Percentiles rank a stretch among this genome's conserved stretches.
phyloP scores from a whole-genome alignment of 2,329 filamentous ascomycete genomes.

The Reticulascus tulasneorum region DNA sequence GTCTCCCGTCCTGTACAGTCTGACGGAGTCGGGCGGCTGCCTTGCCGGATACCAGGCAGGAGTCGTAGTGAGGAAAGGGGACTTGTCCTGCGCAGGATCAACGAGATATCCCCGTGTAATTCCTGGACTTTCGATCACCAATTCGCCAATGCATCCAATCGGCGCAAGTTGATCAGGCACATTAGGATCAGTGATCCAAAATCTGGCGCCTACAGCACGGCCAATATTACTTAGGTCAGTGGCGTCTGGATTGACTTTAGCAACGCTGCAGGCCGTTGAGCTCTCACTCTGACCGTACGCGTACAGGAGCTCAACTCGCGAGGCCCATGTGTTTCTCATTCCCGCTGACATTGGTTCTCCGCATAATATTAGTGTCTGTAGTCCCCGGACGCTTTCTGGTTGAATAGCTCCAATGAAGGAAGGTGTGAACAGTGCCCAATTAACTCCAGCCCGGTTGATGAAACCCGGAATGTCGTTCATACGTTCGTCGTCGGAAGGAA shows the following conservation, averaged over 20 bases:
- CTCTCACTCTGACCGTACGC: slow-evolving; percentile 19
- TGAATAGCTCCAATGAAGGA: slow-evolving; percentile 8
- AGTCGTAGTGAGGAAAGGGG: not conserved
- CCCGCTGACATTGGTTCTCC: slow-evolving; percentile 8
- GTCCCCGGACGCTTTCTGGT: not conserved
- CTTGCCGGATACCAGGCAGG: not conserved
- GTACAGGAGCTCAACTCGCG: slow-evolving; percentile 5
- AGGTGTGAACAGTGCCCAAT: slow-evolving; percentile 10
- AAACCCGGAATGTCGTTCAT: slow-evolving; percentile 27
- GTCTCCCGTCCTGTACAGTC: not conserved
- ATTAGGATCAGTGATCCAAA: slow-evolving; percentile 11
- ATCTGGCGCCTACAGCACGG: slow-evolving; percentile 7
- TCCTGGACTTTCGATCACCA: slow-evolving; percentile 23
- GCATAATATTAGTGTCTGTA: slow-evolving; percentile 8
- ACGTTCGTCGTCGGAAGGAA: slow-evolving; percentile 29
- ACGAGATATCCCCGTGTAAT: slow-evolving; percentile 51
- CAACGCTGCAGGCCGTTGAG: not conserved
- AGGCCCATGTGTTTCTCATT: slow-evolving; percentile 3
- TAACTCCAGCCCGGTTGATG: slow-evolving; percentile 9
- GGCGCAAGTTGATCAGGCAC: slow-evolving; percentile 15
- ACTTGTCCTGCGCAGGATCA: slow-evolving; percentile 18
- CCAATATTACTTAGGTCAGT: slow-evolving; percentile 12
- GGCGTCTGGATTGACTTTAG: not conserved
- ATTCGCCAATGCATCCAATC: slow-evolving; percentile 18
- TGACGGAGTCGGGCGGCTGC: slow-evolving; percentile 1